Conservation (phyloP, 768 basidiomycete genomes). For the Mycena galopus region DNA sequence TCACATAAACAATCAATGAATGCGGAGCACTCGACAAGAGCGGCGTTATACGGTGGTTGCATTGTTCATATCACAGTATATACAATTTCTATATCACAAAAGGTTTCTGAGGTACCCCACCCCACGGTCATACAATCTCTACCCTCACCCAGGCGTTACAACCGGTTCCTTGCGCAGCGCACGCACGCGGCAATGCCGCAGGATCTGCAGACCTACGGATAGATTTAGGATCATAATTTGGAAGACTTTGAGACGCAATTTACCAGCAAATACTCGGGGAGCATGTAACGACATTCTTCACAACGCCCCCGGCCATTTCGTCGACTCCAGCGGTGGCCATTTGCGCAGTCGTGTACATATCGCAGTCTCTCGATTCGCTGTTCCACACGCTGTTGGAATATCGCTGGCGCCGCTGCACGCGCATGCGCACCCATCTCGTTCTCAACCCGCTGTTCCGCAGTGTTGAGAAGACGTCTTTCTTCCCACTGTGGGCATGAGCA, state of each 20-base stretch:
- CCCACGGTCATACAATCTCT: too few relatives aligned
- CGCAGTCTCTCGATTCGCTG: conserved; percentile 55
- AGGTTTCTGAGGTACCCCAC: too few relatives aligned
- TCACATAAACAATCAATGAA: too few relatives aligned
- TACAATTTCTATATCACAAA: too few relatives aligned
- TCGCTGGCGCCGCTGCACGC: conserved; percentile 43
- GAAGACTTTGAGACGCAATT: conserved; percentile 37
- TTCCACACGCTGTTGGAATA: conserved; percentile 48
- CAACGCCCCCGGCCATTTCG: conserved; percentile 59
- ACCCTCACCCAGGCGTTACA: conserved; percentile 24
- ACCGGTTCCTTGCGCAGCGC: conserved; percentile 55
- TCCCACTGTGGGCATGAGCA: conserved; percentile 78
- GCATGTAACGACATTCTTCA: conserved; percentile 56
- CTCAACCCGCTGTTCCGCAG: conserved; percentile 62
- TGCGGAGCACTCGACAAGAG: too few relatives aligned
- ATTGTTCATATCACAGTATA: too few relatives aligned
- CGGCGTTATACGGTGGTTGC: too few relatives aligned
- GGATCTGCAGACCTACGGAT: conserved; percentile 47
- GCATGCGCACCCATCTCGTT: conserved; percentile 50
- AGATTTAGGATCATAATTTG: not conserved
- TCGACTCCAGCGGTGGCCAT: conserved; percentile 58
- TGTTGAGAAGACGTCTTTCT: conserved; percentile 56
- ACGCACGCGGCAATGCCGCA: conserved; percentile 55
- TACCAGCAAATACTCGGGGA: conserved; percentile 65
- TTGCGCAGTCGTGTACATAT: conserved; percentile 66